Evolutionary conservation across 345 rosid genomes (phyloP).

Genomic region (Punica granatum): DNA sequence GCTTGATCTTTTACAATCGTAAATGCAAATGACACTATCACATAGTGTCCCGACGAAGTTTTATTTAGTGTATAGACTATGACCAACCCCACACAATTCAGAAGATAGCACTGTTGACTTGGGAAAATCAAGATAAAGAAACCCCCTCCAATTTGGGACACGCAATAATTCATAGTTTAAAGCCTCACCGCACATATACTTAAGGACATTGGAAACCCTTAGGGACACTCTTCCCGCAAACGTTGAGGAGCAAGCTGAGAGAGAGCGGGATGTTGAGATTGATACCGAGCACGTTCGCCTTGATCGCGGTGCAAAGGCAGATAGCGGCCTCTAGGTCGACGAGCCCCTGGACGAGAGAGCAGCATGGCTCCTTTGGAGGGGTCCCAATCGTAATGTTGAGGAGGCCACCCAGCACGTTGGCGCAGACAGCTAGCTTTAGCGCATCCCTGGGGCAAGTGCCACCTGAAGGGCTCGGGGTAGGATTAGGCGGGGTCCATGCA

Average conservation of each 20-base stretch:
- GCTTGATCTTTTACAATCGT: too few relatives aligned
- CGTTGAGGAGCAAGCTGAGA: conserved; percentile 53
- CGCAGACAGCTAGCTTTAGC: conserved; percentile 45
- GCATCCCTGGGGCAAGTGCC: conserved; percentile 46
- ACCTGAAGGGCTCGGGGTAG: too few relatives aligned
- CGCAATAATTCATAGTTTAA: too few relatives aligned
- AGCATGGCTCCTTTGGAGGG: conserved; percentile 51
- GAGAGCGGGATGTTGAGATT: conserved; percentile 48
- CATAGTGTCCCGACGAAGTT: too few relatives aligned
- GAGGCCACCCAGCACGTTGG: conserved; percentile 36
- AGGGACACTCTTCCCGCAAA: conserved; percentile 55
- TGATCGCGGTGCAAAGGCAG: conserved; percentile 66
- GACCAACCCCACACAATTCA: neutral
- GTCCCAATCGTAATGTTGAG: conserved; percentile 38
- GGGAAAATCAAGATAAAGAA: too few relatives aligned
- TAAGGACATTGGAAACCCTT: conserved; percentile 53
- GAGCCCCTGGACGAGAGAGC: conserved; percentile 45
- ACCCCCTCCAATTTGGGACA: too few relatives aligned
- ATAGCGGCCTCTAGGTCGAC: conserved; percentile 46
- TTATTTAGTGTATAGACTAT: neutral
- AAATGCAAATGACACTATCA: too few relatives aligned
- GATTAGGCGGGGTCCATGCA: conserved; percentile 32
- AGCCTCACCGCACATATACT: conserved; percentile 1
- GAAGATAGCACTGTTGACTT: too few relatives aligned
- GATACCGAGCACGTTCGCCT: conserved; percentile 52